Evolutionary conservation across 2,329 filamentous ascomycete species (phyloP).

Genomic region (Pseudogymnoascus sp.): DNA sequence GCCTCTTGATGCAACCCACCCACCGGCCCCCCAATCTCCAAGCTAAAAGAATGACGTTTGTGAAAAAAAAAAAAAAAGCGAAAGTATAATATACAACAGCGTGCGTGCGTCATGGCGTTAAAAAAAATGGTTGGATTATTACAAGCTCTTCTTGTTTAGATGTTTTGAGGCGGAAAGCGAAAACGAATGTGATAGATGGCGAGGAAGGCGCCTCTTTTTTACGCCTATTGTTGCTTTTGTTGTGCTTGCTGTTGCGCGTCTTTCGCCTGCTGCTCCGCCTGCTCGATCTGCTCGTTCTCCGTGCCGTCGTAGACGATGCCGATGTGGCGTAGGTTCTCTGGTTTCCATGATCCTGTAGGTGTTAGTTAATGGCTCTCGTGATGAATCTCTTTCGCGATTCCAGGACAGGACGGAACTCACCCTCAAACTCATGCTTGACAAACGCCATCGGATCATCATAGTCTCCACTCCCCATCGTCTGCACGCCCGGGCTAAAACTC

Average conservation of each 20-base stretch:
- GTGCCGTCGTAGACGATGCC: conserved; percentile 35
- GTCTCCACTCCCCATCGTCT: conserved; percentile 86
- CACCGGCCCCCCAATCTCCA: background rate
- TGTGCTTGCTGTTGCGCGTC: background rate
- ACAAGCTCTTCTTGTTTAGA: background rate
- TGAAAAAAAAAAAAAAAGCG: background rate
- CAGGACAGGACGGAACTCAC: conserved; percentile 42
- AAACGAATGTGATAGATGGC: background rate
- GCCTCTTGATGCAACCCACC: background rate
- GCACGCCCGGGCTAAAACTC: conserved; percentile 90
- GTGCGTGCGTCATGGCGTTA: background rate
- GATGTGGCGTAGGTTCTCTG: conserved; percentile 63
- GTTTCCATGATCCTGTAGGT: conserved; percentile 64
- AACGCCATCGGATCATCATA: conserved; percentile 92
- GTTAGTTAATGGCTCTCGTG: background rate
- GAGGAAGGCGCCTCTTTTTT: background rate
- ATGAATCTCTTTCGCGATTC: background rate
- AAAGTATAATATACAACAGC: background rate
- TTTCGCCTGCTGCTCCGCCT: background rate
- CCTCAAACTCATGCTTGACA: conserved; percentile 94
- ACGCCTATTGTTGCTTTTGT: background rate
- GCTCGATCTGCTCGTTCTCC: conserved; percentile 3
- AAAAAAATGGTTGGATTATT: background rate
- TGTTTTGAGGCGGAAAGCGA: background rate
- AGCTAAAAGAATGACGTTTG: background rate